These are phyloP conservation scores for Trichoderma sp. DNA, from an alignment of 2,329 filamentous ascomycete species.

Conservation along the genomic window DNA sequence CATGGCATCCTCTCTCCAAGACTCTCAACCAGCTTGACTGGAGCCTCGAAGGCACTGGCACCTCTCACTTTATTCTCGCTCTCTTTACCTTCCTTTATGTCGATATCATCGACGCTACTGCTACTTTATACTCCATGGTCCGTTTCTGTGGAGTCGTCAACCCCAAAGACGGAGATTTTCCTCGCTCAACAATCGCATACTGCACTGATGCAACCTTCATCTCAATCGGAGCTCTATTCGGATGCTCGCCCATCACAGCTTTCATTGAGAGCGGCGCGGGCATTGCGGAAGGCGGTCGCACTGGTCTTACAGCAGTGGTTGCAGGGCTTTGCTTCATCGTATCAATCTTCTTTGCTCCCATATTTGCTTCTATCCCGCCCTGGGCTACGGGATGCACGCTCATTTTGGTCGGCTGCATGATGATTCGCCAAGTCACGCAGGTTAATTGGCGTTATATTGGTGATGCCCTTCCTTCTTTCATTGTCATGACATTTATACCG, in stretches of 20 bases:
- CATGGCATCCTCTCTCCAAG: conserved; percentile 70
- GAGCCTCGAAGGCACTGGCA: conserved; percentile 58
- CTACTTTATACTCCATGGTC: conserved; percentile 81
- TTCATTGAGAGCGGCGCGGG: conserved; percentile 78
- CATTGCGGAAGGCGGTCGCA: conserved; percentile 74
- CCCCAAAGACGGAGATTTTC: conserved; percentile 75
- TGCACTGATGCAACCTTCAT: conserved; percentile 72
- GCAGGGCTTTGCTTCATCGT: conserved; percentile 72
- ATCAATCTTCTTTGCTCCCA: conserved; percentile 74
- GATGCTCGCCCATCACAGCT: conserved; percentile 71
- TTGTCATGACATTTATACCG: conserved; percentile 75
- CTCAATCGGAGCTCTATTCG: conserved; percentile 70
- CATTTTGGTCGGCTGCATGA: conserved; percentile 74
- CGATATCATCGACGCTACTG: conserved; percentile 78
- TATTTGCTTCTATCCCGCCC: conserved; percentile 76
- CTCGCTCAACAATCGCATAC: conserved; percentile 80
- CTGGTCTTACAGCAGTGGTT: conserved; percentile 71
- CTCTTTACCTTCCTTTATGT: conserved; percentile 80
- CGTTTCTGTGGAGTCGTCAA: conserved; percentile 71
- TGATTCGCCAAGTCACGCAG: conserved; percentile 74
- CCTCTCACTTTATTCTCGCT: conserved; percentile 68
- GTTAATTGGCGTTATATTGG: conserved; percentile 80
- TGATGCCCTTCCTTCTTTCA: conserved; percentile 74
- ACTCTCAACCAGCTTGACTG: conserved; percentile 69
- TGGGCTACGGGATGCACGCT: conserved; percentile 78